Evolutionary conservation across 805 yeast species (phyloP).

Genomic region (Starmerella bombicola): DNA sequence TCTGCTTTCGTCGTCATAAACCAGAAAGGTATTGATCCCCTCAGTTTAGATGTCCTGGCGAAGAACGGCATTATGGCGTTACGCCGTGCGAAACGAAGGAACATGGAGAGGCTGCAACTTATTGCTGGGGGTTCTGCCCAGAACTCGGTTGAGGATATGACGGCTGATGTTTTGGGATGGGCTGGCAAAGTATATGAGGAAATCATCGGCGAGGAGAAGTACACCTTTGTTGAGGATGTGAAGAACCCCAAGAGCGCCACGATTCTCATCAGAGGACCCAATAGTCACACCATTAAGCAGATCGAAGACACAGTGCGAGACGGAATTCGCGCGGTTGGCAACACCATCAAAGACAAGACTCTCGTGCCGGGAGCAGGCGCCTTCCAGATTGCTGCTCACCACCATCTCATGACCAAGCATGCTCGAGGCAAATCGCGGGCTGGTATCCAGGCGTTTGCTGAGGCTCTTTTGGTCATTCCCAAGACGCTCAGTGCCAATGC

Average conservation of each 20-base stretch:
- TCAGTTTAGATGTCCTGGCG: conserved; percentile 89
- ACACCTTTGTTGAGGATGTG: conserved; percentile 82
- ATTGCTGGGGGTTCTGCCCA: conserved; percentile 97
- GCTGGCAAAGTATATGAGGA: conserved; percentile 89
- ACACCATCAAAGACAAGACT: conserved; percentile 70
- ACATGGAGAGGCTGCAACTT: conserved; percentile 95
- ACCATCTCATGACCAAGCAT: conserved; percentile 47
- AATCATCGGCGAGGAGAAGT: conserved; percentile 92
- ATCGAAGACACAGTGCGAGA: conserved; percentile 96
- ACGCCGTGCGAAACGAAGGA: conserved; percentile 96
- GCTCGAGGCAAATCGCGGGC: conserved; percentile 77
- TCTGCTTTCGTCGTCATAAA: conserved; percentile 86
- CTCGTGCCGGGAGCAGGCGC: conserved; percentile 98
- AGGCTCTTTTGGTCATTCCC: conserved; percentile 80
- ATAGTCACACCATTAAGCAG: conserved; percentile 76
- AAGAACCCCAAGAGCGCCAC: conserved; percentile 85
- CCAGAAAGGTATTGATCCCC: conserved; percentile 97
- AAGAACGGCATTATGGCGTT: conserved; percentile 85
- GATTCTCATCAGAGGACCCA: conserved; percentile 85
- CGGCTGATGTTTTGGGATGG: conserved; percentile 67
- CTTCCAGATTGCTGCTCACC: conserved; percentile 71
- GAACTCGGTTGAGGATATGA: conserved; percentile 86
- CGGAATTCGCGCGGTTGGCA: conserved; percentile 88
- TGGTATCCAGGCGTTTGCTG: conserved; percentile 89
- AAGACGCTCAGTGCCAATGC: conserved; percentile 86